Conservation (phyloP, 2,329 filamentous ascomycete species). For the Chrysosporium keratinophilum region DNA sequence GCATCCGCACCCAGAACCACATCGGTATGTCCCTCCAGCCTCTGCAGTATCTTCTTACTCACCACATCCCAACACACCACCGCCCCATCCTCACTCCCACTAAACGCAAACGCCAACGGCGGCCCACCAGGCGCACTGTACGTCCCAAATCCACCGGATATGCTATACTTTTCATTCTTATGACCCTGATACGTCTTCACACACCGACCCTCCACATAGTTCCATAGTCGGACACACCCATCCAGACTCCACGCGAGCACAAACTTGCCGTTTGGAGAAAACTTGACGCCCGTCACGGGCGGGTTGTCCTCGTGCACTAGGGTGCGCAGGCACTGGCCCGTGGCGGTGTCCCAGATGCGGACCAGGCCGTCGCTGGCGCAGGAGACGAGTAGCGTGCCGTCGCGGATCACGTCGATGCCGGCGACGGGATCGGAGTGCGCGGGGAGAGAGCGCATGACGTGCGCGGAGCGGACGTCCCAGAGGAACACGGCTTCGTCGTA, state of each 20-base stretch:
- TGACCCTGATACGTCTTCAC: constrained; percentile 98
- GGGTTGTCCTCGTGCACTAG: constrained; percentile 95
- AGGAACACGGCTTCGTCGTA: constrained; percentile 96
- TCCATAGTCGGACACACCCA: constrained; percentile 82
- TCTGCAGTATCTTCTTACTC: constrained; percentile 71
- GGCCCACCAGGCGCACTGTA: constrained; percentile 35
- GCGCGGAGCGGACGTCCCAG: constrained; percentile 85
- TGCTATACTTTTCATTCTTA: constrained; percentile 68
- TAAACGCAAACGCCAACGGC: constrained; percentile 56
- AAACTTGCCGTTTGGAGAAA: constrained; percentile 87
- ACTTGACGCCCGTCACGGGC: constrained; percentile 76
- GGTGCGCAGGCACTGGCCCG: constrained; percentile 88
- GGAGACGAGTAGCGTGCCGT: constrained; percentile 84
- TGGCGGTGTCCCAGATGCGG: constrained; percentile 90
- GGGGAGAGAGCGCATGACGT: constrained; percentile 79
- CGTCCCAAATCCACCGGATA: constrained; percentile 73
- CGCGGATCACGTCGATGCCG: constrained; percentile 83
- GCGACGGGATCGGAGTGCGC: constrained; percentile 92
- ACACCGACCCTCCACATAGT: constrained; percentile 81
- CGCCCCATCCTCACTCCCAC: constrained; percentile 73
- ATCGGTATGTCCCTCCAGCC: constrained; percentile 46
- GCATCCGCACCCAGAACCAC: constrained; percentile 52
- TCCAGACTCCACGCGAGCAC: constrained; percentile 88
- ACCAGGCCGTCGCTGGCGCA: constrained; percentile 88
- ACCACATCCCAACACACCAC: constrained; percentile 85